phyloP scores from a whole-genome alignment of 73 alveolate species.

The Tetrahymena borealis region DNA sequence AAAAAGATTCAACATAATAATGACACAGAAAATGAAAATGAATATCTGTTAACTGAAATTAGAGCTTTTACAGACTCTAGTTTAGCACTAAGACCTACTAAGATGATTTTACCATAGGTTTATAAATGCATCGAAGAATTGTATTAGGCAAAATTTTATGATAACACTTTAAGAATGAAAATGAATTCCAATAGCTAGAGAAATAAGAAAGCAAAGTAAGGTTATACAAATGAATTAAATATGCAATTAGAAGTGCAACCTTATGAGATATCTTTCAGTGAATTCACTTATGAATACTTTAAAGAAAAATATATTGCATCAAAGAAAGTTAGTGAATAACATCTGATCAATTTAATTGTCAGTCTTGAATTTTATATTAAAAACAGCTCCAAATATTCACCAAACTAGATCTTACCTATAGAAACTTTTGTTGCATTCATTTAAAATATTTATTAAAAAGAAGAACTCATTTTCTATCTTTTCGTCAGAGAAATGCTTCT shows the following conservation, averaged over 20 bases:
- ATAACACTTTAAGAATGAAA: background rate
- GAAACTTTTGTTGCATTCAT: background rate
- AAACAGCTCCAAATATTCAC: background rate
- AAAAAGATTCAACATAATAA: background rate
- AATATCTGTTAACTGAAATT: background rate
- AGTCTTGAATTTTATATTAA: background rate
- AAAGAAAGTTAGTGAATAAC: background rate
- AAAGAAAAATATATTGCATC: background rate
- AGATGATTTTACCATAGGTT: background rate
- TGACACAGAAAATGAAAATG: background rate
- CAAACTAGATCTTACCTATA: background rate
- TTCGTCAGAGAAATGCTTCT: background rate
- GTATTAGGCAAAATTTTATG: background rate
- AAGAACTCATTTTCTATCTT: background rate
- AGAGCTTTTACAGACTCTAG: background rate
- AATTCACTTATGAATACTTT: background rate
- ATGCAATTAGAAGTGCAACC: background rate
- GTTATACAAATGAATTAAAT: background rate
- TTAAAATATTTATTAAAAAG: background rate
- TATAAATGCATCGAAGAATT: background rate
- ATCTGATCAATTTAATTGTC: background rate
- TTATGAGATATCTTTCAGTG: background rate
- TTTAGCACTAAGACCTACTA: background rate
- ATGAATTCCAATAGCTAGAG: background rate
- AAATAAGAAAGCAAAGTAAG: background rate